Percentiles rank a stretch among this genome's conserved stretches.
These are phyloP conservation scores for Yamadazyma atmosphaerica DNA, from an alignment of 1,139 yeast genomes.

Conservation along the genomic window DNA sequence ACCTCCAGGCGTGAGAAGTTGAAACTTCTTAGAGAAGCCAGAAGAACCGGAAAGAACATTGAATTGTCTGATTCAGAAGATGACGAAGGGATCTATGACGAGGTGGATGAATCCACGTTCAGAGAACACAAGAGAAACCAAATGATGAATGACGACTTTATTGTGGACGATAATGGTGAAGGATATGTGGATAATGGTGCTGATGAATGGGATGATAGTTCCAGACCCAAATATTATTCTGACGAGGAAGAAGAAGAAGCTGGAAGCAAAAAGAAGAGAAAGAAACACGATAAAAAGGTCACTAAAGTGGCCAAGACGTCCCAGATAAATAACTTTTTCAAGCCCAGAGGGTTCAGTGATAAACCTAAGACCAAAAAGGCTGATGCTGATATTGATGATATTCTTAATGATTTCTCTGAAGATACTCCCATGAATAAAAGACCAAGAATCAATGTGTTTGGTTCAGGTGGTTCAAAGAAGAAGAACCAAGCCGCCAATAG, in stretches of 20 bases:
- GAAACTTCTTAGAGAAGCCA: slow-evolving; percentile 41
- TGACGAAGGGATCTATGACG: slow-evolving; percentile 69
- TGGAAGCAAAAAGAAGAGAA: slow-evolving; percentile 30
- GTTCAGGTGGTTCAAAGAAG: background rate
- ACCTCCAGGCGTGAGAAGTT: slow-evolving; percentile 30
- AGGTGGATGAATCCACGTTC: slow-evolving; percentile 79
- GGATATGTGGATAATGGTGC: slow-evolving; percentile 92
- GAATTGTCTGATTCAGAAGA: slow-evolving; percentile 22
- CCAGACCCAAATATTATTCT: slow-evolving; percentile 51
- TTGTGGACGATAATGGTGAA: slow-evolving; percentile 88
- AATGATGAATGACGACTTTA: slow-evolving; percentile 85
- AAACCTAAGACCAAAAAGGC: slow-evolving; percentile 21
- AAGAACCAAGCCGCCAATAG: background rate
- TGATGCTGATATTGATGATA: slow-evolving; percentile 46
- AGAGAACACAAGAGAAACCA: slow-evolving; percentile 77
- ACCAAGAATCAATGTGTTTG: slow-evolving; percentile 11
- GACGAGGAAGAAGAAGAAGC: slow-evolving; percentile 47
- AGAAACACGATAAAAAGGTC: slow-evolving; percentile 33
- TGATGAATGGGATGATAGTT: slow-evolving; percentile 77
- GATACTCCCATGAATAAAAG: slow-evolving; percentile 10
- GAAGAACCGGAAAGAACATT: slow-evolving; percentile 34
- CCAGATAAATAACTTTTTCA: slow-evolving; percentile 56
- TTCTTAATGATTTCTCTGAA: slow-evolving; percentile 39
- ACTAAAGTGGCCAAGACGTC: slow-evolving; percentile 48
- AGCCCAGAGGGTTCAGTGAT: slow-evolving; percentile 29